phyloP scores from a whole-genome alignment of 1,284 basidiomycete species.

The Tilletia walkeri region DNA sequence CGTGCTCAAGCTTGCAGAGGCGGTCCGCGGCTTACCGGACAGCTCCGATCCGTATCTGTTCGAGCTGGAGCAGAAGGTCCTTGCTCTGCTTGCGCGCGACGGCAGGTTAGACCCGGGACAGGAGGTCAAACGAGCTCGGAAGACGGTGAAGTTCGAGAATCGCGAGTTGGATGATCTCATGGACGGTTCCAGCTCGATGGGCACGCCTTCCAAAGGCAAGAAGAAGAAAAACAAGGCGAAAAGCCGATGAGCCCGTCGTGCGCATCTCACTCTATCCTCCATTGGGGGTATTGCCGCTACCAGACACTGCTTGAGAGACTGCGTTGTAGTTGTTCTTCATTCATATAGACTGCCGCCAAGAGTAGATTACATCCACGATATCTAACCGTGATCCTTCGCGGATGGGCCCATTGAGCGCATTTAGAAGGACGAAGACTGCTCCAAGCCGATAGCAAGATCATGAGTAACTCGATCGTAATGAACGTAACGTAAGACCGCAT shows the following conservation, averaged over 20 bases:
- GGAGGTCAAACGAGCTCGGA: background rate
- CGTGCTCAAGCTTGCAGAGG: conserved; percentile 69
- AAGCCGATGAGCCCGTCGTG: background rate
- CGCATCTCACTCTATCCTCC: too few species aligned
- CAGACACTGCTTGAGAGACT: too few species aligned
- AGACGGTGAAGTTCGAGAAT: background rate
- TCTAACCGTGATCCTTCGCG: too few species aligned
- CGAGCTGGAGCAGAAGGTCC: conserved; percentile 65
- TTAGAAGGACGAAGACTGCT: too few species aligned
- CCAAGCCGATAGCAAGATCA: too few species aligned
- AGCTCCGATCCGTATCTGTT: conserved; percentile 74
- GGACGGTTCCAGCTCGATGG: background rate
- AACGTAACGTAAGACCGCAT: too few species aligned
- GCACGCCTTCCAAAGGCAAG: background rate
- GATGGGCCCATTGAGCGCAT: too few species aligned
- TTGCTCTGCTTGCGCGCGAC: conserved; percentile 30
- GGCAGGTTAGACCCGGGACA: background rate
- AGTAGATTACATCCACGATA: too few species aligned
- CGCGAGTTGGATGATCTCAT: conserved; percentile 5
- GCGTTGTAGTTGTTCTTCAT: too few species aligned
- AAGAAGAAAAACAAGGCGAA: conserved; percentile 17
- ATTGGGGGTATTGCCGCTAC: too few species aligned
- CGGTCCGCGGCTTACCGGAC: conserved; percentile 69
- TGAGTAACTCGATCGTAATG: too few species aligned
- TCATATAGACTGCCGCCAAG: too few species aligned